These are phyloP conservation scores for Pythium graminicola DNA, from an alignment of 352 stramenopile genomes.

Conservation along the genomic window DNA sequence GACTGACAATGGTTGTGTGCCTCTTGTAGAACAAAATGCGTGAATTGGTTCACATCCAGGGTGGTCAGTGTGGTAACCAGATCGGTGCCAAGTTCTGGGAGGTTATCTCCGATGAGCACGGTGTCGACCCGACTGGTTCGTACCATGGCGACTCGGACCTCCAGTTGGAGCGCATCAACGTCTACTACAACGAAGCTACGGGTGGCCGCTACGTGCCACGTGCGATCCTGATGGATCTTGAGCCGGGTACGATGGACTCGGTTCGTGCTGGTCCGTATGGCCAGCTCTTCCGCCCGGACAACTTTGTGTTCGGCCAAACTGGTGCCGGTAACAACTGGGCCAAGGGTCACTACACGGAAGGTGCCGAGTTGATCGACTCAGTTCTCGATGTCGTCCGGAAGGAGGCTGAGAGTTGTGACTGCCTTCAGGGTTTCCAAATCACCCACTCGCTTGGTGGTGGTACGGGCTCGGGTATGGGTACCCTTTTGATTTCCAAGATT, in stretches of 20 bases:
- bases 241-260: conserved; percentile 99
- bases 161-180: conserved; percentile 97
- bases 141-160: conserved; percentile 96
- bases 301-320: conserved; percentile 99
- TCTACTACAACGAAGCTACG: conserved; percentile 99
- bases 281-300: conserved; percentile 97
- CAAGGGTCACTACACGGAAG: conserved; percentile 99
- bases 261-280: conserved; percentile 95
- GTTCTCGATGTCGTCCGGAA: conserved; percentile 98
- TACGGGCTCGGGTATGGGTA: conserved; percentile 98
- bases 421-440: conserved; percentile 99
- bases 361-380: conserved; percentile 97
- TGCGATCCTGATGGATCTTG: conserved; percentile 98
- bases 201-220: conserved; percentile 96
- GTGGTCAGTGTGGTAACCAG: conserved; percentile 98
- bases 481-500: conserved; percentile 98
- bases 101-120: conserved; percentile 96
- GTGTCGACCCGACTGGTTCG: conserved; percentile 87
- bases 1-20: conserved; percentile 2
- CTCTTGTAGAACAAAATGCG: conserved; percentile 64
- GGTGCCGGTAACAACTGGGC: conserved; percentile 99
- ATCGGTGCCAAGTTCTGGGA: conserved; percentile 99
- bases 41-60: conserved; percentile 98
- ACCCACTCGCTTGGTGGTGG: conserved; percentile 99
- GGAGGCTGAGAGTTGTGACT: conserved; percentile 97